Evolutionary conservation across 176 grass and related monocot genomes (phyloP), one percentile per base, ranked within the genome.

Genomic region (Avena eriantha): DNA sequence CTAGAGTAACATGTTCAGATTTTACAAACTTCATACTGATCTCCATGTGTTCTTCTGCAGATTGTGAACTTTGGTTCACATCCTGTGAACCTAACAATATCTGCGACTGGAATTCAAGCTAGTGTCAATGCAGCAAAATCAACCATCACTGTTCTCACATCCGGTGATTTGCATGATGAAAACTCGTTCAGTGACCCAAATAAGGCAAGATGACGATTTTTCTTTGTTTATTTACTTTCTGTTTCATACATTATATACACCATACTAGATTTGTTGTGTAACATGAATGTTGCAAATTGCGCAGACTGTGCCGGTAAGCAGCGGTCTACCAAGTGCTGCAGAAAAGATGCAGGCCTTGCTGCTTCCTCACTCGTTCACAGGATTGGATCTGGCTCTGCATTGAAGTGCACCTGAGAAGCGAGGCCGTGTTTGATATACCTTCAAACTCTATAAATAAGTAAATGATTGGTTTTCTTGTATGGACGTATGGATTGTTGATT

Each of bases 21-120:
- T 41, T 7, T 41, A 41, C 39, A 41, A 41, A 39, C 36, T 7
- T 41, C 5, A 18, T 55, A 73, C 22, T 73, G 0, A 77, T 51
- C 49, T 85, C 8, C 2, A 29, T 15, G 79, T 50, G 4, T n/a
- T 78, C 41, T 64, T 89, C 8, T 90, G 82, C 82, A 98, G 96
- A 88, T 98, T 46, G 73, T 98, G 6, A 98, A 98, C 82, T 98
- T 93, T 69, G 96, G 93, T 49, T 89, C 75, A 13, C 88, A 86
- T 78, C 17, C 41, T 14, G 90, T 94, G 39, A 94, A 75, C 79
- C 71, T 95, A 29, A 88, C 84, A 24, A 83, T 98, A 83, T 89
- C 84, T 59, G 55, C 91, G 65, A 78, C 36, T 73, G 96, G 96
- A 82, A 81, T 98, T 61, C 5, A 90, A 70, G 79, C 61, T 58